A percentile compares a stretch with the other conserved stretches of the same genome.
Evolutionary conservation across 768 basidiomycete genomes (phyloP).

Genomic region (Gloeostereum incarnatum): DNA sequence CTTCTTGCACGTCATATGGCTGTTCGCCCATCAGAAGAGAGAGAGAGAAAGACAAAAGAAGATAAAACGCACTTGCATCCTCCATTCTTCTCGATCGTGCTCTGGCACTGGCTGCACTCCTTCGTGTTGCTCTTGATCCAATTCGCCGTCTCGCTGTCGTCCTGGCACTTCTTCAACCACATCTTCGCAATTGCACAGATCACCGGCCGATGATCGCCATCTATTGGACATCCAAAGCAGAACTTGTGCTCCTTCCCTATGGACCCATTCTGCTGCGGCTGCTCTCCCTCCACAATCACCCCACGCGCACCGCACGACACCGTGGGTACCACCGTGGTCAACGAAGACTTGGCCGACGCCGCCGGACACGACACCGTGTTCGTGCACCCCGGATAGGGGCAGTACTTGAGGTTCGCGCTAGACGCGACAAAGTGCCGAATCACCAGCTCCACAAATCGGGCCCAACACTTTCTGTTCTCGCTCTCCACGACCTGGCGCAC

Average conservation of each 20-base stretch:
- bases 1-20: constrained; percentile 99
- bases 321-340: constrained; percentile 78
- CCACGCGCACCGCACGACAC: constrained; percentile 73
- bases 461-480: constrained; percentile 27
- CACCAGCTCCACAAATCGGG: constrained; percentile 79
- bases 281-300: background rate
- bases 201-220: constrained; percentile 86
- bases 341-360: constrained; percentile 65
- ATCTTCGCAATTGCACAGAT: constrained; percentile 82
- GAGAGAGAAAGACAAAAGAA: constrained; percentile 4
- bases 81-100: constrained; percentile 99
- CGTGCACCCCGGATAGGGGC: constrained; percentile 91
- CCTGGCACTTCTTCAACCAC: constrained; percentile 96
- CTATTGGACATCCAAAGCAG: constrained; percentile 91
- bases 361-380: constrained; percentile 86
- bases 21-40: constrained; percentile 20
- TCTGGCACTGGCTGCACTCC: constrained; percentile 92
- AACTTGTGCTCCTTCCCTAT: constrained; percentile 51
- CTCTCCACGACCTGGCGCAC: constrained; percentile 40
- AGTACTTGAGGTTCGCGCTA: constrained; percentile 80
- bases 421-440: constrained; percentile 87
- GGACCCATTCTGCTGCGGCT: background rate
- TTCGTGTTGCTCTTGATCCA: constrained; percentile 99
- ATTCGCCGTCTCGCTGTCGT: constrained; percentile 97
- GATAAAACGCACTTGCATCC: constrained; percentile 87